Evolutionary conservation across 495 filamentous ascomycete species (phyloP).

Genomic region (Saxophila tyrrhenica): DNA sequence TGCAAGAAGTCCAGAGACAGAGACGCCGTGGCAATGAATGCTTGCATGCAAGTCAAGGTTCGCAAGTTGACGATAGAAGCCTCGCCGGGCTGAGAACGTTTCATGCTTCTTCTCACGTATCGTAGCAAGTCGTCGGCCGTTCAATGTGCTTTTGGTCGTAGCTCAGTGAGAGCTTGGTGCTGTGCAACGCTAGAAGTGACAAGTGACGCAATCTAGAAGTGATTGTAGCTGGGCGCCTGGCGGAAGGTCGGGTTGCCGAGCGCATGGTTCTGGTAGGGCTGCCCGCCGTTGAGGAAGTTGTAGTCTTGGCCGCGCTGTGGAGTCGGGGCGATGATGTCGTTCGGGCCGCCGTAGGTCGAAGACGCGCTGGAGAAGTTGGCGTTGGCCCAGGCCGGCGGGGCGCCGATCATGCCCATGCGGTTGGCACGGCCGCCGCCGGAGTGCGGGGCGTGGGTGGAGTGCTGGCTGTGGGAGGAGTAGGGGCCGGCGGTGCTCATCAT

Average conservation of each 20-base stretch:
- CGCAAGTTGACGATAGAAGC: neutral
- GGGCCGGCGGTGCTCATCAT: neutral
- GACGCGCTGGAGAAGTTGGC: neutral
- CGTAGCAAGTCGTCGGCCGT: neutral
- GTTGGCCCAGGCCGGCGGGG: constrained; percentile 13
- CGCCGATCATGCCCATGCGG: constrained; percentile 15
- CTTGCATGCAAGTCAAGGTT: neutral
- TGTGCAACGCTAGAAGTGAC: constrained; percentile 10
- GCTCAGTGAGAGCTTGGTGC: neutral
- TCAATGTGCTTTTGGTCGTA: neutral
- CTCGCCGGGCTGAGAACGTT: neutral
- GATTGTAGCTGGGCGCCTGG: neutral
- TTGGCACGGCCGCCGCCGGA: constrained; percentile 12
- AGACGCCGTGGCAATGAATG: neutral
- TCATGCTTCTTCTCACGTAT: neutral
- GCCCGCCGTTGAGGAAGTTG: constrained; percentile 10
- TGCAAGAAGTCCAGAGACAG: neutral
- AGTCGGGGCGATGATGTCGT: constrained; percentile 12
- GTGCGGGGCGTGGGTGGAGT: neutral
- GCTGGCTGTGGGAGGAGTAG: neutral
- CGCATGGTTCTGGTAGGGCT: constrained; percentile 2
- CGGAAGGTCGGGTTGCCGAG: constrained; percentile 8
- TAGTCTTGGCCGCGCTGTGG: constrained; percentile 14
- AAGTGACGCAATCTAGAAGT: no score
- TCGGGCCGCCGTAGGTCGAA: neutral